Percentiles rank a stretch among this genome's conserved stretches.
These are phyloP conservation scores for Lecanicillium sp. DNA, from an alignment of 2,329 filamentous ascomycete genomes.

Conservation along the genomic window DNA sequence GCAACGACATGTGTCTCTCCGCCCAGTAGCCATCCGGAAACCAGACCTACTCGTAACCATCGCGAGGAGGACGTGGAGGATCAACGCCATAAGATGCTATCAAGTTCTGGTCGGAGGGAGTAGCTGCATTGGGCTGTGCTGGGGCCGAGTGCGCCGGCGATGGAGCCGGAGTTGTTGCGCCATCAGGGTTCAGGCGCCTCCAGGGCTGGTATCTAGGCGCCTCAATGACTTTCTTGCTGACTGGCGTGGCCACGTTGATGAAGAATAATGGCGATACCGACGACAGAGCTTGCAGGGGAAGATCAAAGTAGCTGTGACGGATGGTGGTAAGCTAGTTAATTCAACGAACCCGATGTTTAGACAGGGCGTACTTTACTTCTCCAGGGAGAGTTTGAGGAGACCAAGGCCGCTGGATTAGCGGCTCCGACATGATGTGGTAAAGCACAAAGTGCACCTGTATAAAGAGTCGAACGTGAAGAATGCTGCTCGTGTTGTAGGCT, in stretches of 20 bases:
- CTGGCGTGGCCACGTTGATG: slow-evolving; percentile 9
- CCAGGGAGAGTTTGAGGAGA: slow-evolving; percentile 2
- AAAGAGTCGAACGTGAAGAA: too few relatives aligned
- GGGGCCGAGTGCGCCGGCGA: slow-evolving; percentile 2
- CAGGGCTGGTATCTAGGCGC: neutral
- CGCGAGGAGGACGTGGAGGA: slow-evolving; percentile 46
- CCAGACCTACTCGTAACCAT: slow-evolving; percentile 55
- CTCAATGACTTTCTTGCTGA: neutral
- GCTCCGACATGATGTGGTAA: neutral
- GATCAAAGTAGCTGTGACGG: slow-evolving; percentile 23
- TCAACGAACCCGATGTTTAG: neutral
- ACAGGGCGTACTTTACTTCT: slow-evolving; percentile 2
- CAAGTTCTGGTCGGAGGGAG: neutral
- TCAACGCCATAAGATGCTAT: slow-evolving; percentile 28
- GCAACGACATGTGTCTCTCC: slow-evolving; percentile 35
- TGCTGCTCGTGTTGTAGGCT: too few relatives aligned
- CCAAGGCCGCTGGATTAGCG: slow-evolving; percentile 4
- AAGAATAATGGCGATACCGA: slow-evolving; percentile 12
- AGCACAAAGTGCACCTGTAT: too few relatives aligned
- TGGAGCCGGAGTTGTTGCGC: neutral
- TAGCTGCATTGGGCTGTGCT: neutral
- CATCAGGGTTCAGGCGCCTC: neutral
- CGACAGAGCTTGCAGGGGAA: slow-evolving; percentile 14
- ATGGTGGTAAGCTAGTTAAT: neutral
- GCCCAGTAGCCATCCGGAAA: slow-evolving; percentile 56